These are phyloP conservation scores for Penicillium salamii DNA, from an alignment of 495 filamentous ascomycete genomes.

Conservation along the genomic window DNA sequence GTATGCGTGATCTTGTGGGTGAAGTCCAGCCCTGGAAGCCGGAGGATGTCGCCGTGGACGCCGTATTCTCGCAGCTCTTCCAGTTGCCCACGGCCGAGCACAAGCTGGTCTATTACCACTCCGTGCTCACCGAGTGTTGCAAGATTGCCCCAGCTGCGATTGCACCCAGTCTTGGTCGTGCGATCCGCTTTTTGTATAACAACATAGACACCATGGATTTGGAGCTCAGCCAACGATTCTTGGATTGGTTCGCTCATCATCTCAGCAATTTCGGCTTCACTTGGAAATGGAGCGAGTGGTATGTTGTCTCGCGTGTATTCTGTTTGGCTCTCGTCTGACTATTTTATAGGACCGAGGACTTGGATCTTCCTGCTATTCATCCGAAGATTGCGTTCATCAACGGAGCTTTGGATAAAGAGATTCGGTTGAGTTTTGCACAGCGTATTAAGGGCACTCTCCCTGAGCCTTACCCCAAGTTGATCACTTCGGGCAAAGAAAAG, in stretches of 20 bases:
- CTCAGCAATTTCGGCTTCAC: constrained; percentile 98
- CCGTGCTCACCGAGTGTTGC: constrained; percentile 89
- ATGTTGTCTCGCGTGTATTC: constrained; percentile 17
- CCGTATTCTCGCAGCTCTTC: constrained; percentile 92
- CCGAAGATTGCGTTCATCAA: constrained; percentile 90
- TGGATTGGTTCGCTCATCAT: constrained; percentile 98
- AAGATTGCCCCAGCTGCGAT: constrained; percentile 94
- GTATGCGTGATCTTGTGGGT: constrained; percentile 64
- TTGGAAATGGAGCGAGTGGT: constrained; percentile 99
- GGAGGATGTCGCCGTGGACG: constrained; percentile 95
- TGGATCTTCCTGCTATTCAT: constrained; percentile 70
- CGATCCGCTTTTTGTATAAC: constrained; percentile 87
- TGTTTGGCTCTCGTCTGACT: constrained; percentile 6
- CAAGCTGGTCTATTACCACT: constrained; percentile 95
- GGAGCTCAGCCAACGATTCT: constrained; percentile 81
- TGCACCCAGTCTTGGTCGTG: constrained; percentile 89
- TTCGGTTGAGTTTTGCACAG: constrained; percentile 91
- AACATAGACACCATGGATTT: constrained; percentile 78
- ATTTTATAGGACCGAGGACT: constrained; percentile 67
- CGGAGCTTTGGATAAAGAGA: constrained; percentile 93
- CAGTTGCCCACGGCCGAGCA: constrained; percentile 84
- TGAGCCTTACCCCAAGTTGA: constrained; percentile 76
- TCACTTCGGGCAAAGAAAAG: constrained; percentile 83
- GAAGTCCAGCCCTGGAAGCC: constrained; percentile 89
- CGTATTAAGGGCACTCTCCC: constrained; percentile 93